Evolutionary conservation across 768 basidiomycete species (phyloP).

Genomic region (Mycena kentingensis): DNA sequence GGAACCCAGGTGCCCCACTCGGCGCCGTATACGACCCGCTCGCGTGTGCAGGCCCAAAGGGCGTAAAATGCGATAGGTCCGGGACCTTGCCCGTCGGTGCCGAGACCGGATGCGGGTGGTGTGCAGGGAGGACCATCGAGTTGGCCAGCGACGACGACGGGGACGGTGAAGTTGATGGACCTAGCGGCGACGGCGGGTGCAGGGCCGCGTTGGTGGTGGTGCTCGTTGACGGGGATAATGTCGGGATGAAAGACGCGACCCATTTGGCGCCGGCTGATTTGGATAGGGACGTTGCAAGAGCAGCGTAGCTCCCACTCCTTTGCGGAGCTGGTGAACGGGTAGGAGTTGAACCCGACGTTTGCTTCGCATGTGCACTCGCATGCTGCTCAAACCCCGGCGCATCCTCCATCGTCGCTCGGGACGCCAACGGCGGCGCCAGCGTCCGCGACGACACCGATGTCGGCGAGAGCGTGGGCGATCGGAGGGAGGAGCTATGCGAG

Average conservation of each 20-base stretch:
- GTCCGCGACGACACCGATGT: slow-evolving; percentile 8
- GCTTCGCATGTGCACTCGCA: too few relatives aligned
- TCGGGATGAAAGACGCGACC: slow-evolving; percentile 21
- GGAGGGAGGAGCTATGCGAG: slow-evolving; percentile 16
- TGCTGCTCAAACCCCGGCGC: slow-evolving; percentile 18
- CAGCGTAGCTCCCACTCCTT: slow-evolving; percentile 15
- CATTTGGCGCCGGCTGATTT: slow-evolving; percentile 21
- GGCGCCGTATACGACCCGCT: slow-evolving; percentile 41
- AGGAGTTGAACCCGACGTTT: neutral
- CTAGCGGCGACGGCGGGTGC: slow-evolving; percentile 6
- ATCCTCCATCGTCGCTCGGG: slow-evolving; percentile 12
- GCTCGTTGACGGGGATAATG: slow-evolving; percentile 9
- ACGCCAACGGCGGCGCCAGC: slow-evolving; percentile 19
- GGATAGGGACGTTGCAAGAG: slow-evolving; percentile 15
- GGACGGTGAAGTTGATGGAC: slow-evolving; percentile 3
- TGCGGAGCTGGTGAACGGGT: neutral
- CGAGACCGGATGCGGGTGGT: slow-evolving; percentile 1
- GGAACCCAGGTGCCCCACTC: slow-evolving; percentile 77
- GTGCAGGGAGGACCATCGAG: slow-evolving; percentile 9
- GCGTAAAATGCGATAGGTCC: slow-evolving; percentile 29
- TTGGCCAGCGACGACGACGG: slow-evolving; percentile 15
- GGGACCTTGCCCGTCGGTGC: neutral
- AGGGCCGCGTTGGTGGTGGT: slow-evolving; percentile 14
- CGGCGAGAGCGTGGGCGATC: slow-evolving; percentile 21
- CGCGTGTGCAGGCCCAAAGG: slow-evolving; percentile 51